A percentile compares a stretch with the other conserved stretches of the same genome.
Conservation (phyloP, 1,284 basidiomycete genomes). For the Termitomyces sp. region DNA sequence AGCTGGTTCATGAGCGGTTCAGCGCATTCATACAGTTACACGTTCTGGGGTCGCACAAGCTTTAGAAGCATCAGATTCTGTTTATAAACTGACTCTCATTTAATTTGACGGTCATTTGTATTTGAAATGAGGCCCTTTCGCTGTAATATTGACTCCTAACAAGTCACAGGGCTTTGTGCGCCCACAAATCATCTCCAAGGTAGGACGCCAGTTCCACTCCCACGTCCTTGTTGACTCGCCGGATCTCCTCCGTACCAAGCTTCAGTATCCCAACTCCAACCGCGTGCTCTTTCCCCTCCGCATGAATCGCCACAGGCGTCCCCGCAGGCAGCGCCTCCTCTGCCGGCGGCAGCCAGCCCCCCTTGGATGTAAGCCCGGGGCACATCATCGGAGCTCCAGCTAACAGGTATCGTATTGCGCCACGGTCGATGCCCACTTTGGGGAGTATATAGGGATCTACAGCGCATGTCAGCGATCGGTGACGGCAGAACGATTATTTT, state of each 20-base stretch:
- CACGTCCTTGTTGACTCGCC: slow-evolving; percentile 83
- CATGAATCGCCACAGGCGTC: slow-evolving; percentile 80
- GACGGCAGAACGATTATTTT: neutral
- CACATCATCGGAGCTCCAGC: slow-evolving; percentile 96
- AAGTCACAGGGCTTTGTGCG: slow-evolving; percentile 61
- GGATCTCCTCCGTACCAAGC: slow-evolving; percentile 85
- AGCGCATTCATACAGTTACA: too few relatives aligned
- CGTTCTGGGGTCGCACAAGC: too few relatives aligned
- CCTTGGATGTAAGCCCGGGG: slow-evolving; percentile 90
- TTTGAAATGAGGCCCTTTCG: neutral
- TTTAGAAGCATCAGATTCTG: too few relatives aligned
- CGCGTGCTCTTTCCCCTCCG: slow-evolving; percentile 95
- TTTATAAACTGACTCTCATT: too few relatives aligned
- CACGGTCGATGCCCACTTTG: slow-evolving; percentile 87
- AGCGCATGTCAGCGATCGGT: neutral
- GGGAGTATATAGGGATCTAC: slow-evolving; percentile 89
- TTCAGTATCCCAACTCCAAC: slow-evolving; percentile 86
- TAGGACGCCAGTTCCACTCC: slow-evolving; percentile 86
- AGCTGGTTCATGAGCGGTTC: slow-evolving; percentile 12
- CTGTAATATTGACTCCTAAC: neutral
- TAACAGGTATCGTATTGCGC: slow-evolving; percentile 96
- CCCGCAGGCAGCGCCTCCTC: slow-evolving; percentile 66
- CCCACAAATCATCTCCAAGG: slow-evolving; percentile 91
- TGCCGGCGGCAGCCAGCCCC: slow-evolving; percentile 81
- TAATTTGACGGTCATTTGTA: too few relatives aligned